These are phyloP conservation scores for Nothophoma quercina DNA, from an alignment of 2,329 filamentous ascomycete genomes.

Conservation along the genomic window DNA sequence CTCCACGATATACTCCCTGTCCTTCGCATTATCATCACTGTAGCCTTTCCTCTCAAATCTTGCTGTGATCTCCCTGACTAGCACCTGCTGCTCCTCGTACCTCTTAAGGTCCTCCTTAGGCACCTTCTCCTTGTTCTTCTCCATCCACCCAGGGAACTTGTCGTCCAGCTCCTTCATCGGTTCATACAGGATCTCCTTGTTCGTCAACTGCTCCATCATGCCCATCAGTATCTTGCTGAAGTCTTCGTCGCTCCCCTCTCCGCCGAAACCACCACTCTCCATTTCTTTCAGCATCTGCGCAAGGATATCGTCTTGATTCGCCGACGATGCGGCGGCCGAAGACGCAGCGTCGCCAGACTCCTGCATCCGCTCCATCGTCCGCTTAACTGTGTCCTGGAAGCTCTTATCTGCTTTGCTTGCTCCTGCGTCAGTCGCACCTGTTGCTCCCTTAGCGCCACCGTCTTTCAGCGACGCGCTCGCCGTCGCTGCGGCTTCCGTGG, in stretches of 20 bases:
- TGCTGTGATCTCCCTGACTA: slow-evolving; percentile 85
- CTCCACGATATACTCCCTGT: slow-evolving; percentile 93
- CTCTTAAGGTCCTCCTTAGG: slow-evolving; percentile 75
- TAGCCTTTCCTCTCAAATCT: slow-evolving; percentile 87
- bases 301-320: slow-evolving; percentile 74
- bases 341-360: slow-evolving; percentile 85
- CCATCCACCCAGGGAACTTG: slow-evolving; percentile 91
- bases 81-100: slow-evolving; percentile 79
- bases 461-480: slow-evolving; percentile 35
- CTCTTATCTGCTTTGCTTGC: slow-evolving; percentile 64
- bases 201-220: slow-evolving; percentile 99
- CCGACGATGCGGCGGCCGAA: slow-evolving; percentile 72
- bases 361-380: slow-evolving; percentile 97
- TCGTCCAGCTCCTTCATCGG: slow-evolving; percentile 96
- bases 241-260: slow-evolving; percentile 74
- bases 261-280: slow-evolving; percentile 66
- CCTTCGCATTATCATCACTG: slow-evolving; percentile 78
- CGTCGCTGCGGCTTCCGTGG: slow-evolving; percentile 31
- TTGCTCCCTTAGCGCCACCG: too few species aligned
- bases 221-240: slow-evolving; percentile 94
- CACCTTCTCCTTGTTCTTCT: slow-evolving; percentile 73
- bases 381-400: slow-evolving; percentile 91
- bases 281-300: slow-evolving; percentile 93
- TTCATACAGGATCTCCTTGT: slow-evolving; percentile 97
- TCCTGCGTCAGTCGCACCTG: slow-evolving; percentile 9